A percentile compares a stretch with the other conserved stretches of the same genome.
These are phyloP conservation scores for Anthostomella pinea DNA, from an alignment of 2,329 filamentous ascomycete species.

Conservation along the genomic window DNA sequence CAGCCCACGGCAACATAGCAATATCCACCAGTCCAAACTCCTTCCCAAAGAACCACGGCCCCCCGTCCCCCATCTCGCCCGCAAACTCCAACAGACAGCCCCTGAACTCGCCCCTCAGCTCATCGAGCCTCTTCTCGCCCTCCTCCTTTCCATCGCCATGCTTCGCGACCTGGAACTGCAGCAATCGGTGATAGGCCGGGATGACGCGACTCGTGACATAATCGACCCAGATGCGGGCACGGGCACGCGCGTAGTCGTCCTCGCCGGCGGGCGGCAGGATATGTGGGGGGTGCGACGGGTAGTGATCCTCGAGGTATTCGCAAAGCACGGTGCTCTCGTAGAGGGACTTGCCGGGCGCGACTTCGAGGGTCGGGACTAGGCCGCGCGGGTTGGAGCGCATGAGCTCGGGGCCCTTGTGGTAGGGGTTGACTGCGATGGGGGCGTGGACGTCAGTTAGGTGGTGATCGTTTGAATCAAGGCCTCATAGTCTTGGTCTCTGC, in stretches of 20 bases:
- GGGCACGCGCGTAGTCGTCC: constrained; percentile 50
- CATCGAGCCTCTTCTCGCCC: constrained; percentile 25
- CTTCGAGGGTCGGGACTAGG: constrained; percentile 52
- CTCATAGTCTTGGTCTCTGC: too few relatives aligned
- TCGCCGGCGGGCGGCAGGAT: constrained; percentile 38
- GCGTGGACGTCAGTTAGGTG: background rate
- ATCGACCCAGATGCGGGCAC: constrained; percentile 55
- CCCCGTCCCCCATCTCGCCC: constrained; percentile 44
- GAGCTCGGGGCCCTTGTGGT: constrained; percentile 52
- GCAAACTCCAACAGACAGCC: constrained; percentile 49
- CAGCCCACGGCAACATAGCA: constrained; percentile 53
- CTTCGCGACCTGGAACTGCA: constrained; percentile 25
- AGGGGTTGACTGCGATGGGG: constrained; percentile 58
- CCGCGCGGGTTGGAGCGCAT: constrained; percentile 56
- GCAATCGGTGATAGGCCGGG: constrained; percentile 48
- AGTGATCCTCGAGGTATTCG: constrained; percentile 60
- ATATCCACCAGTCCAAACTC: constrained; percentile 52
- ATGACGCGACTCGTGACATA: constrained; percentile 55
- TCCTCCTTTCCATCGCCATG: constrained; percentile 19
- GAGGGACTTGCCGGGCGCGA: constrained; percentile 41
- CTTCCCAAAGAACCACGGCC: constrained; percentile 52
- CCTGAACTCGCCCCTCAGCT: constrained; percentile 47
- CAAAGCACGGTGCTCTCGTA: constrained; percentile 56
- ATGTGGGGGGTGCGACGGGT: constrained; percentile 38
- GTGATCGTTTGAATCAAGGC: too few relatives aligned